Evolutionary conservation across 1,284 basidiomycete genomes (phyloP).

Genomic region (Malassezia slooffiae): DNA sequence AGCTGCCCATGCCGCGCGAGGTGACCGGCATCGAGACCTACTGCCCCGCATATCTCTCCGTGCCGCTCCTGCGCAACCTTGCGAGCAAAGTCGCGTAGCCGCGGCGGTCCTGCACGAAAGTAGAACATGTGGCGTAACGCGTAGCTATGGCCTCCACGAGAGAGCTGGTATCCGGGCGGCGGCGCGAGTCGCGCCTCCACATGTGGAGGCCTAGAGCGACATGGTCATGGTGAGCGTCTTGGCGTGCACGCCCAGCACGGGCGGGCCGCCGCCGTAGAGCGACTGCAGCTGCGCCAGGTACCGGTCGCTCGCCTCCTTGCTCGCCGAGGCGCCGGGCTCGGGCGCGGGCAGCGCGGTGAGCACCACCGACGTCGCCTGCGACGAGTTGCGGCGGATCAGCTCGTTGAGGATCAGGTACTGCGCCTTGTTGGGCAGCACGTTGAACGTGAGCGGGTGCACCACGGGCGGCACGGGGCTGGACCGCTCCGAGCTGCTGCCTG

Average conservation of each 20-base stretch:
- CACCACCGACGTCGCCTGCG: constrained; percentile 32
- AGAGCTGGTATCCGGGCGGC: too few species aligned
- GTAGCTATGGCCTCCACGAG: background rate
- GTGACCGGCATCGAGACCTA: constrained; percentile 47
- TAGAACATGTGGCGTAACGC: background rate
- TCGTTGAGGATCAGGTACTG: constrained; percentile 45
- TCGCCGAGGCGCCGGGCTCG: constrained; percentile 34
- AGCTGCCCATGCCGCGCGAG: constrained; percentile 41
- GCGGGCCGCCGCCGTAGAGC: constrained; percentile 37
- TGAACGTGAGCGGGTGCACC: constrained; percentile 27
- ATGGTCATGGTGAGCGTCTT: constrained; percentile 43
- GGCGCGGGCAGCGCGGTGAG: constrained; percentile 43
- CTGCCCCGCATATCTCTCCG: constrained; percentile 42
- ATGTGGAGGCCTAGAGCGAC: constrained; percentile 21
- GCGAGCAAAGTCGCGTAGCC: constrained; percentile 40
- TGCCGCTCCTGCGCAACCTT: constrained; percentile 37
- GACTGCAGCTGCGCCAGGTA: constrained; percentile 41
- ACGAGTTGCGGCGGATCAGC: constrained; percentile 38
- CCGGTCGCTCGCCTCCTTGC: constrained; percentile 22
- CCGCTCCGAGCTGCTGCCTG: constrained; percentile 1
- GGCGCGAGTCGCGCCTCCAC: too few species aligned
- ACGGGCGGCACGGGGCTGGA: background rate
- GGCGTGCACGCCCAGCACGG: constrained; percentile 41
- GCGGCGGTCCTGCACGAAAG: background rate
- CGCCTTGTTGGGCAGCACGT: constrained; percentile 42